Evolutionary conservation across 2,329 filamentous ascomycete genomes (phyloP).

Genomic region (Gnomoniopsis smithogilvyi): DNA sequence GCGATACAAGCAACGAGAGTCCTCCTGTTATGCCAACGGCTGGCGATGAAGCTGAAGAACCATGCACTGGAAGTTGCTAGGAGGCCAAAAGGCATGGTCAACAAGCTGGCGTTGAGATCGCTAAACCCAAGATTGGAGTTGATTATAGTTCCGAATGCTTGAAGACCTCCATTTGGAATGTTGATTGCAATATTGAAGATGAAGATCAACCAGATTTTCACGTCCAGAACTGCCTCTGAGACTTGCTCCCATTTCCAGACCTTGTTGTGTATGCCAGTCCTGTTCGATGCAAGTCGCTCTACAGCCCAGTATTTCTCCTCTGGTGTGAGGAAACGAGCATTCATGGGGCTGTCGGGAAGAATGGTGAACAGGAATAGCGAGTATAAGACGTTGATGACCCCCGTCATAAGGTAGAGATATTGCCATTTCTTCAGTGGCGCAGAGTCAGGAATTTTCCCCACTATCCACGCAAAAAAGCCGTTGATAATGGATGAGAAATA

Average conservation of each 20-base stretch:
- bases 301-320: conserved; percentile 28
- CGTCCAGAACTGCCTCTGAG: conserved; percentile 24
- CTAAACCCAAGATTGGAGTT: conserved; percentile 12
- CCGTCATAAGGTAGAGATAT: conserved; percentile 30
- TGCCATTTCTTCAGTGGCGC: conserved; percentile 21
- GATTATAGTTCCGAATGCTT: conserved; percentile 18
- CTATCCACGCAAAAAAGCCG: conserved; percentile 44
- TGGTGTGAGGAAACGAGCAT: conserved; percentile 29
- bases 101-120: conserved; percentile 12
- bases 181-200: conserved; percentile 27
- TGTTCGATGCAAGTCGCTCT: conserved; percentile 32
- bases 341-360: conserved; percentile 34
- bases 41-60: conserved; percentile 15
- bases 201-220: conserved; percentile 26
- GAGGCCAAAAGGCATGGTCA: conserved; percentile 15
- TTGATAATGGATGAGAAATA: conserved; percentile 33
- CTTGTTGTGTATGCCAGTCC: conserved; percentile 32
- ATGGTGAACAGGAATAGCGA: conserved; percentile 26
- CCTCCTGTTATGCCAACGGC: conserved; percentile 4
- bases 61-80: conserved; percentile 14
- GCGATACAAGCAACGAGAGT: conserved; percentile 8
- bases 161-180: conserved; percentile 28
- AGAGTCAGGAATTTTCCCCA: conserved; percentile 13
- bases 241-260: conserved; percentile 29
- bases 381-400: conserved; percentile 27